Evolutionary conservation across 1,284 basidiomycete genomes (phyloP).

Genomic region (Farysia itapuensis): DNA sequence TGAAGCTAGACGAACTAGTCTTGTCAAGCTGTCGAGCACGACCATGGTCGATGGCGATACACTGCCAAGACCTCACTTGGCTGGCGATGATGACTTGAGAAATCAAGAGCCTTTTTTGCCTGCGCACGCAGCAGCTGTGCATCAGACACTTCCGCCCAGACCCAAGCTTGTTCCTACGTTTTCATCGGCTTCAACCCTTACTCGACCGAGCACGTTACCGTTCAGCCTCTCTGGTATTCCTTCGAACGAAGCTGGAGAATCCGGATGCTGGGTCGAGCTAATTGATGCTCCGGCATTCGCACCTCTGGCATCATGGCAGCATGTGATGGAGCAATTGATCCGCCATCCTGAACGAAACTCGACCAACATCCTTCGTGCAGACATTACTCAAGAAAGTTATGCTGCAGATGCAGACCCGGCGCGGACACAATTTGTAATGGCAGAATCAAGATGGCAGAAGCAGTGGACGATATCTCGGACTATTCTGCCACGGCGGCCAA

Average conservation of each 20-base stretch:
- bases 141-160: slow-evolving; percentile 23
- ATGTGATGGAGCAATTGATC: slow-evolving; percentile 45
- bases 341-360: slow-evolving; percentile 53
- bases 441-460: slow-evolving; percentile 8
- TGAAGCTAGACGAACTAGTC: too few relatives aligned
- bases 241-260: too few relatives aligned
- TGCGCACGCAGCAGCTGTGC: too few relatives aligned
- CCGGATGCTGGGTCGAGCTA: slow-evolving; percentile 32
- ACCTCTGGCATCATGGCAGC: slow-evolving; percentile 27
- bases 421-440: too few relatives aligned
- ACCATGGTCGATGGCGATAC: too few relatives aligned
- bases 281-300: slow-evolving; percentile 32
- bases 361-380: slow-evolving; percentile 50
- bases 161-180: slow-evolving; percentile 19
- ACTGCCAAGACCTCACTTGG: too few relatives aligned
- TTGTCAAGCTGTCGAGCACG: too few relatives aligned
- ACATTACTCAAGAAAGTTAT: slow-evolving; percentile 25
- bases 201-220: too few relatives aligned
- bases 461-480: slow-evolving; percentile 18
- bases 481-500: slow-evolving; percentile 30
- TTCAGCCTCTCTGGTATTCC: too few relatives aligned
- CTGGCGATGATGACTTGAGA: too few relatives aligned
- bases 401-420: neutral
- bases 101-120: too few relatives aligned
- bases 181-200: too few relatives aligned